Percentiles rank a stretch among this genome's conserved stretches.
Conservation (phyloP, 2,329 filamentous ascomycete genomes). For the Arthrobotrys pseudoclavata region DNA sequence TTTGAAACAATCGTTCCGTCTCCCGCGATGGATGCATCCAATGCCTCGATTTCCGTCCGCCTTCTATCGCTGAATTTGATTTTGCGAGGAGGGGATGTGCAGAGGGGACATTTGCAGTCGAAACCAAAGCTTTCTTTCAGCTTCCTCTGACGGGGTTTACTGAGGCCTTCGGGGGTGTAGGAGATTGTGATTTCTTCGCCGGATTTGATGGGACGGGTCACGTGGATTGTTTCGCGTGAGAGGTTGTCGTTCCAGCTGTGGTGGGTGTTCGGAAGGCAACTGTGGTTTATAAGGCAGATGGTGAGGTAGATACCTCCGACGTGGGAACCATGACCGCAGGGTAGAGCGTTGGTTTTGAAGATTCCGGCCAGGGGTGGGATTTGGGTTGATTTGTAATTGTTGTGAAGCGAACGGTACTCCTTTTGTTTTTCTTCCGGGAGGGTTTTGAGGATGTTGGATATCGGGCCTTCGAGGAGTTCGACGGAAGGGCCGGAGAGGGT, state of each 20-base stretch:
- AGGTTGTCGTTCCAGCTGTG: conserved; percentile 64
- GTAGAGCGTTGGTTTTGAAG: conserved; percentile 65
- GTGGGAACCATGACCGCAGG: conserved; percentile 62
- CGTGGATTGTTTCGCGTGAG: conserved; percentile 64
- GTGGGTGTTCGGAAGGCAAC: conserved; percentile 65
- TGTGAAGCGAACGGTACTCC: conserved; percentile 59
- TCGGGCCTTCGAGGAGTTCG: conserved; percentile 33
- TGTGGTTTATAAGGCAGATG: conserved; percentile 66
- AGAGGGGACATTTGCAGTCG: conserved; percentile 58
- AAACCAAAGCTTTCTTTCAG: conserved; percentile 66
- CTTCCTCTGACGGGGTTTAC: conserved; percentile 61
- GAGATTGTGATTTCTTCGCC: conserved; percentile 65
- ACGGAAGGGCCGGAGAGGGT: conserved; percentile 52
- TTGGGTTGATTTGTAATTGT: conserved; percentile 52
- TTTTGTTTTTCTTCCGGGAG: conserved; percentile 60
- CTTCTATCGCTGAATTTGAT: conserved; percentile 61
- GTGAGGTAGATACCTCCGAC: conserved; percentile 64
- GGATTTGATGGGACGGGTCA: conserved; percentile 63
- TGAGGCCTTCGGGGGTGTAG: conserved; percentile 52
- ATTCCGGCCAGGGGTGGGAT: conserved; percentile 59
- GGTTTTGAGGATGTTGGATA: conserved; percentile 55
- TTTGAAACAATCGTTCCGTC: neutral
- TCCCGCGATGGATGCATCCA: neutral
- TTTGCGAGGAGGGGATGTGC: conserved; percentile 64
- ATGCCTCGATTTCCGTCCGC: neutral